Base-by-base conservation (phyloP, 2,329 filamentous ascomycete species). In the Aureobasidium sp. region DNA sequence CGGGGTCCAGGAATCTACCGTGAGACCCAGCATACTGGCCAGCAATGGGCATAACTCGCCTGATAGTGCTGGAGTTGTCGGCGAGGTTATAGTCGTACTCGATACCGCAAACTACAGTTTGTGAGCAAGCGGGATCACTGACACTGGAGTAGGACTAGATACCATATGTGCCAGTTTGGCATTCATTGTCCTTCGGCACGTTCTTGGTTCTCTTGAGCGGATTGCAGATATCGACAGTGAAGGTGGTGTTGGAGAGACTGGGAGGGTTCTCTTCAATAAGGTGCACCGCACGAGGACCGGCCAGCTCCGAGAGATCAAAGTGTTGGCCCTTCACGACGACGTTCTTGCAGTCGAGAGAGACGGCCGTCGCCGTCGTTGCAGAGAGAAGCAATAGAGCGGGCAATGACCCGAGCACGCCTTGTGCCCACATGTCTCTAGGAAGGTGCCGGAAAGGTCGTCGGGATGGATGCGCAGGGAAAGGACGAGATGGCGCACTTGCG, bases 141-240 rank as follows among this genome's bases (percentile, higher is more conserved):
- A 20, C 12, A 34, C 55, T 29, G 11, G n/a, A 57, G 25, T n/a
- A 15, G 14, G 7, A 37, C 15, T 27, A 34, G 78, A 64, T 75
- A 89, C 87, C 84, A 79, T 87, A 81, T 2, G 89, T 86, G 44
- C 86, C 87, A 51, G 82, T 81, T 0, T 85, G 86, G 71, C 91
- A 95, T 69, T 87, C 78, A 41, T 86, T 78, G 6, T 79, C 74
- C 67, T 82, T 80, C 20, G 78, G 75, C 1, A 79, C 76, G 27
- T 82, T 82, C 47, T 83, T 84, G 55, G 80, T 82, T 71, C 83
- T 82, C 72, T 84, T 83, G 66, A 96, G 76, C 7, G 84, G 79
- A 58, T 79, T 76, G 76, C 91, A 96, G 53, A 95, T 80, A 69
- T 95, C 88, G 62, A 95, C 72, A 0, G 89, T 92, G 74, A 91